Evolutionary conservation across 306 rosid genomes (phyloP), one percentile per base, ranked within the genome.

Genomic region (Quercus wislizeni): DNA sequence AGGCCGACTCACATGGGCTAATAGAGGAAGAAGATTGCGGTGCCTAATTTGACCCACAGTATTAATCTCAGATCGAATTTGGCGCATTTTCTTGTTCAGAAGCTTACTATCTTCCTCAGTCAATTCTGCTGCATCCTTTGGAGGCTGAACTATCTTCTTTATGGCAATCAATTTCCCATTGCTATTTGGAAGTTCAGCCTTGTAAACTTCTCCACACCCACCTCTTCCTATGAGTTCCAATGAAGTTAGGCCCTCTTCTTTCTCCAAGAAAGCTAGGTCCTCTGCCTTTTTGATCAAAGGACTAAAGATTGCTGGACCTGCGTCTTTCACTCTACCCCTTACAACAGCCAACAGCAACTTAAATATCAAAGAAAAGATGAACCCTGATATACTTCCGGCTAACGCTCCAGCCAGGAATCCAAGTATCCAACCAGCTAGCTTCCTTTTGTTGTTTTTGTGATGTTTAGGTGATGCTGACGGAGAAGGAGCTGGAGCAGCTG

Each of bases 21-120:
- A 56, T 21, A 96, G 86, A 77, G 98, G 90, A 9, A 93, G 81
- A 67, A 93, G 95, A 72, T 93, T 96, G 10, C 99, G 76, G 73
- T 96, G 99, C 52, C 99, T 84, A 70, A 96, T 96, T 46, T 91
- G 88, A 0, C 97, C 98, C 11, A 96, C 98, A 0, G 98, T 96
- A n/a, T 63, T 87, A 4, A 96, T 95, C 85, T 95, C 98, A 0
- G 99, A 90, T 52, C 76, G 73, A 62, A 96, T 93, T 76, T 93
- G 97, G 15, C 97, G 87, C 98, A 96, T 96, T 63, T 91, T 96
- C 81, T 82, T 91, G 82, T 78, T 74, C 81, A 96, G 38, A n/a
- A 64, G 56, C 84, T 69, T 90, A 35, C 98, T 93, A 0, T 93
- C 98, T 74, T 93, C 99, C 0, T 96, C 94, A 2, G 85, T 76